Percentiles rank a stretch among this genome's conserved stretches.
Conservation (phyloP, 345 rosid species). For the Kandelia obovata region DNA sequence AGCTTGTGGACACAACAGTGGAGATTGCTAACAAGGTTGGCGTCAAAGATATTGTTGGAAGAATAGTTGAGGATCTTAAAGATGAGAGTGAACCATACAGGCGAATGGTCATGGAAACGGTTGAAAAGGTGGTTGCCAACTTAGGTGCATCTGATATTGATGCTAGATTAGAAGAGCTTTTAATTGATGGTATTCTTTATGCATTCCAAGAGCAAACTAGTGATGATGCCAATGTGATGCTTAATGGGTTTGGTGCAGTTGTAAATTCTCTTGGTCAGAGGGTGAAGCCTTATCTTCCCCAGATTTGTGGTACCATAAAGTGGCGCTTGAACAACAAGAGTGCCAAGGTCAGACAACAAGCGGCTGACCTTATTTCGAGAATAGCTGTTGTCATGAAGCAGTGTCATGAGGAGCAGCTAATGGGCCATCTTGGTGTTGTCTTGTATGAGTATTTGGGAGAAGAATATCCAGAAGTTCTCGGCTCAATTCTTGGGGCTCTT, state of each 20-base stretch:
- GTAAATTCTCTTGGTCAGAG: conserved; percentile 95
- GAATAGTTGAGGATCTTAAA: conserved; percentile 89
- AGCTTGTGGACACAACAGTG: conserved; percentile 93
- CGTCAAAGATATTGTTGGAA: conserved; percentile 84
- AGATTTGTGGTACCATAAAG: conserved; percentile 98
- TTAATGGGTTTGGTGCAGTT: conserved; percentile 96
- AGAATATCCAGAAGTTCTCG: conserved; percentile 97
- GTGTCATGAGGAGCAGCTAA: conserved; percentile 94
- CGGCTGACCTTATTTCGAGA: conserved; percentile 95
- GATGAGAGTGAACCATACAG: conserved; percentile 93
- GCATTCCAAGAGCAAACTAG: conserved; percentile 99
- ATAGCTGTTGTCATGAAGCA: conserved; percentile 98
- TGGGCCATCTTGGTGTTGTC: conserved; percentile 99
- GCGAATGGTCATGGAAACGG: conserved; percentile 99
- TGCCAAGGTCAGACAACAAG: conserved; percentile 98
- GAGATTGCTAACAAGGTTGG: conserved; percentile 97
- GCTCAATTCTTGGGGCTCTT: conserved; percentile 95
- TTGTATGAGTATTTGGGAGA: conserved; percentile 95
- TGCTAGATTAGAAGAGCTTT: conserved; percentile 86
- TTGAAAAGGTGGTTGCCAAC: conserved; percentile 93
- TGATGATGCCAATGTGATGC: conserved; percentile 98
- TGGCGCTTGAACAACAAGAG: conserved; percentile 99
- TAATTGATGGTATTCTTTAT: conserved; percentile 95
- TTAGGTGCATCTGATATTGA: conserved; percentile 95
- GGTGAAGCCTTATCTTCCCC: conserved; percentile 99